Evolutionary conservation across 2,329 filamentous ascomycete species (phyloP).

Genomic region (Blastomyces emzantsi): DNA sequence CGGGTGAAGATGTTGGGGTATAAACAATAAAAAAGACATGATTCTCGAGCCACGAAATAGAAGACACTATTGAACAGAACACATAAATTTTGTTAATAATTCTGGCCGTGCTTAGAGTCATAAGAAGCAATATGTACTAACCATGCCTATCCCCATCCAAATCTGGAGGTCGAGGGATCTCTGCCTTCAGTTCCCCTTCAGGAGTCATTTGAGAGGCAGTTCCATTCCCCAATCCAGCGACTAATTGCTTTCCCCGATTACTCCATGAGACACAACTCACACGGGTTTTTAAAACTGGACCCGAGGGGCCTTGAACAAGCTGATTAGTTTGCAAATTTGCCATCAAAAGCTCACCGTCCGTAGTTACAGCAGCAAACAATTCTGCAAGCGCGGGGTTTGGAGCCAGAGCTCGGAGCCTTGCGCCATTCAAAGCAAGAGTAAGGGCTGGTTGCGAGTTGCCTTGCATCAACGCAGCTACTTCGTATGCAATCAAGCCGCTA

Average conservation of each 20-base stretch:
- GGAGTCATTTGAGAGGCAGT: conserved; percentile 75
- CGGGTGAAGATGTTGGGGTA: conserved; percentile 51
- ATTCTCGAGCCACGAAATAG: conserved; percentile 81
- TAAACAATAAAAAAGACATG: conserved; percentile 74
- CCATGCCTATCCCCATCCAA: conserved; percentile 57
- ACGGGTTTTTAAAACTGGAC: conserved; percentile 58
- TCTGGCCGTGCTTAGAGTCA: conserved; percentile 3
- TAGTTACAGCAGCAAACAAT: conserved; percentile 71
- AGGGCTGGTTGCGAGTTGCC: conserved; percentile 60
- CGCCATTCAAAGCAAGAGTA: conserved; percentile 67
- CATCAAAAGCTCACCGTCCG: conserved; percentile 71
- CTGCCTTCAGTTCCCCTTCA: conserved; percentile 64
- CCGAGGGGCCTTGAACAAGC: conserved; percentile 51
- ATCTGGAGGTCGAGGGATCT: conserved; percentile 67
- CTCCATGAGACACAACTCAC: conserved; percentile 90
- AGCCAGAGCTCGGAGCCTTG: conserved; percentile 61
- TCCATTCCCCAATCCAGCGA: conserved; percentile 76
- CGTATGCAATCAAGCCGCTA: conserved; percentile 75
- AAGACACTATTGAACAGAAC: conserved; percentile 48
- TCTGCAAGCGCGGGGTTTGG: conserved; percentile 62
- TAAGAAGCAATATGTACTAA: conserved; percentile 34
- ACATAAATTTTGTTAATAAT: conserved; percentile 21
- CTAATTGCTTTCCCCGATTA: conserved; percentile 81
- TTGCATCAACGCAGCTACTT: conserved; percentile 58
- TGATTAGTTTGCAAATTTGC: conserved; percentile 64